Evolutionary conservation across 108 stramenopile genomes (phyloP).

Genomic region (Aureococcus anophagefferens): DNA sequence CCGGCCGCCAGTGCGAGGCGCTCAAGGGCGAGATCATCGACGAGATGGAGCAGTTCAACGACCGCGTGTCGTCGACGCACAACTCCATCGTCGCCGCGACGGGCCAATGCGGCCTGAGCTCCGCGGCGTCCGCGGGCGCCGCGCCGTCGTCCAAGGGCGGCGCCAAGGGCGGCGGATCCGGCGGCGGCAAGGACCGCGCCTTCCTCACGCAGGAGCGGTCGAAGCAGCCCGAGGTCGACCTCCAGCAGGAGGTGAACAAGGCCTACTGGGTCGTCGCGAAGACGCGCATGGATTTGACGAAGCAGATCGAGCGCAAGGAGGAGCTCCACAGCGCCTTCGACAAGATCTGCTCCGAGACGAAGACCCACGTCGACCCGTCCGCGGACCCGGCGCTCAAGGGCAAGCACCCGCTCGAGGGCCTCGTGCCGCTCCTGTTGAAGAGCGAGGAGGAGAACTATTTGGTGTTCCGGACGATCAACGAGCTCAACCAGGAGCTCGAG

Average conservation of each 20-base stretch:
- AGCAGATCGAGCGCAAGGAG: slow-evolving; percentile 3
- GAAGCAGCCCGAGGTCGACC: background rate
- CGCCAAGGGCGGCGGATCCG: too few species aligned
- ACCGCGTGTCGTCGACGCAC: too few species aligned
- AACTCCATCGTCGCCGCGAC: too few species aligned
- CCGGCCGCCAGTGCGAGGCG: too few species aligned
- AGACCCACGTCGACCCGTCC: background rate
- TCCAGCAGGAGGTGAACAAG: slow-evolving; percentile 3
- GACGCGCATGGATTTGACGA: slow-evolving; percentile 7
- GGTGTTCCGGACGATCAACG: background rate
- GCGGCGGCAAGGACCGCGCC: too few species aligned
- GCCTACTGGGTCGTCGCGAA: slow-evolving; percentile 11
- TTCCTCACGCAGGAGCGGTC: too few species aligned
- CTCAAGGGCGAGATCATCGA: too few species aligned
- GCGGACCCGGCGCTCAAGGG: too few species aligned
- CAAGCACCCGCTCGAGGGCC: background rate
- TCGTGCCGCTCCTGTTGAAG: background rate
- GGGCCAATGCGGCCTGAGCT: too few species aligned
- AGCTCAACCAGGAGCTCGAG: slow-evolving; percentile 5
- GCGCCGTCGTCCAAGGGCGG: too few species aligned
- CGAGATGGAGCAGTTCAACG: too few species aligned
- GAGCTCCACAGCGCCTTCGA: slow-evolving; percentile 3
- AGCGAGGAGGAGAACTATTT: slow-evolving; percentile 8
- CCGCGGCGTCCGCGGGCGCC: too few species aligned
- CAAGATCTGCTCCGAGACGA: slow-evolving; percentile 1